These are phyloP conservation scores for Xerocomus cyaneibrunnescens DNA, from an alignment of 1,284 basidiomycete species.

Conservation along the genomic window DNA sequence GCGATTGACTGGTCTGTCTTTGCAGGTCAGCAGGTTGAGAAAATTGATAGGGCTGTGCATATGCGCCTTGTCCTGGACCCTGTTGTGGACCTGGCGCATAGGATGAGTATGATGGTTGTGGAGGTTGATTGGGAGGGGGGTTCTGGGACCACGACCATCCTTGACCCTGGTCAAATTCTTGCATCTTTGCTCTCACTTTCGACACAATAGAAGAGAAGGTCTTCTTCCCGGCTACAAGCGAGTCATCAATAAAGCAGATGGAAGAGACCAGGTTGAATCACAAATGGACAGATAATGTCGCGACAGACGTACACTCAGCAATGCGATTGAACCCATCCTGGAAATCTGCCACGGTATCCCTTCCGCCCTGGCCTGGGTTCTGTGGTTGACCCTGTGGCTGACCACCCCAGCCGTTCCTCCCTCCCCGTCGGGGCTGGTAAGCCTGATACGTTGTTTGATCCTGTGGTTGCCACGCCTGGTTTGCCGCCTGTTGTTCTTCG, in stretches of 20 bases:
- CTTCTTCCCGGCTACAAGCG: slow-evolving; percentile 64
- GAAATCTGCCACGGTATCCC: slow-evolving; percentile 62
- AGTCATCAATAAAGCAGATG: not conserved
- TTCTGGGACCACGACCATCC: slow-evolving; percentile 27
- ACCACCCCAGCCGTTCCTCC: slow-evolving; percentile 5
- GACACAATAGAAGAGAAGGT: slow-evolving; percentile 68
- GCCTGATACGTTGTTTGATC: slow-evolving; percentile 16
- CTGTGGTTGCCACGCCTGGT: slow-evolving; percentile 36
- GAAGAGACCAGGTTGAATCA: not conserved
- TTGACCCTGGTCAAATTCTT: slow-evolving; percentile 62
- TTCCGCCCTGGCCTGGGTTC: slow-evolving; percentile 24
- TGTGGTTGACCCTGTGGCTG: slow-evolving; percentile 14
- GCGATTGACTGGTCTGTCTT: slow-evolving; percentile 5
- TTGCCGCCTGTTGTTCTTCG: slow-evolving; percentile 56
- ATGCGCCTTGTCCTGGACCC: slow-evolving; percentile 1
- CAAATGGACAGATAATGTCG: not conserved
- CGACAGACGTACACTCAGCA: slow-evolving; percentile 61
- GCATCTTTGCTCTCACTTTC: slow-evolving; percentile 77
- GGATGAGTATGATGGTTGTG: not conserved
- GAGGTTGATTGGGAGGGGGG: slow-evolving; percentile 1
- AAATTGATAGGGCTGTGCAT: slow-evolving; percentile 5
- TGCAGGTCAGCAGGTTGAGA: not conserved
- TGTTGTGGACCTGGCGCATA: slow-evolving; percentile 6
- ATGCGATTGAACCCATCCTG: slow-evolving; percentile 71
- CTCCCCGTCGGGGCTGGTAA: slow-evolving; percentile 27